Base-by-base conservation (phyloP, 2,329 filamentous ascomycete genomes). In the Exophiala bonariae region DNA sequence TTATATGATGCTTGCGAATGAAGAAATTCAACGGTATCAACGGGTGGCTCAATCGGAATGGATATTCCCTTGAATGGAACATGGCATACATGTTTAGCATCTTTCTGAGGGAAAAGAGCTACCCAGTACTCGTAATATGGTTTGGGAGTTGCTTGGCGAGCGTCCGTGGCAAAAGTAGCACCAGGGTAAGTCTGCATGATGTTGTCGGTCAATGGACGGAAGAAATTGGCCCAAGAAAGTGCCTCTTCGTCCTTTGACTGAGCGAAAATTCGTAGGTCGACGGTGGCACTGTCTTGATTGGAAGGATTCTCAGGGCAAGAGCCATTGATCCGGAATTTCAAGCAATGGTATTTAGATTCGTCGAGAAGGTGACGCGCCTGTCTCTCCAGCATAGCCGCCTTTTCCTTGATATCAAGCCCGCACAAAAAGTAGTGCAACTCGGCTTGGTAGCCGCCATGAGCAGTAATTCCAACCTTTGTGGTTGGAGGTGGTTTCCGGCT, bases 391-490 rank as follows among this genome's bases (percentile, higher is more conserved):
- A 73, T 67, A 13, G 62, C 58, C 1, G 66, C 68, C 58, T 77
- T 76, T 34, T 66, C 65, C 32, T 63, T 50, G 48, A 74, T 71
- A 60, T 74, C 69, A 17, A 69, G 66, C 3, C 69, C 74, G 11
- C 62, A 62, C 3, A 74, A 59, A 52, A 67, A 75, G 56, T 64
- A 73, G 31, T 65, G 64, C 3, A 63, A 56, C 55, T 76, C 71
- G 8, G 72, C 71, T 56, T 74, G 69, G 52, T 68, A 74, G 19
- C 72, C 72, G 4, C 69, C 71, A n/a, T 58, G 58, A 1, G 69
- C 71, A 1, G 70, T 72, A 41, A 77, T 60, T 16, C 70, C 73
- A 13, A 71, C 62, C 55, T 77, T 77, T 11, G 73, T 77, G 0
- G 74, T 77, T 5, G 71, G 63, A 3, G 74, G 74, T 2, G 75